Conservation (phyloP, 2,329 filamentous ascomycete species). For the Fusarium sp. region DNA sequence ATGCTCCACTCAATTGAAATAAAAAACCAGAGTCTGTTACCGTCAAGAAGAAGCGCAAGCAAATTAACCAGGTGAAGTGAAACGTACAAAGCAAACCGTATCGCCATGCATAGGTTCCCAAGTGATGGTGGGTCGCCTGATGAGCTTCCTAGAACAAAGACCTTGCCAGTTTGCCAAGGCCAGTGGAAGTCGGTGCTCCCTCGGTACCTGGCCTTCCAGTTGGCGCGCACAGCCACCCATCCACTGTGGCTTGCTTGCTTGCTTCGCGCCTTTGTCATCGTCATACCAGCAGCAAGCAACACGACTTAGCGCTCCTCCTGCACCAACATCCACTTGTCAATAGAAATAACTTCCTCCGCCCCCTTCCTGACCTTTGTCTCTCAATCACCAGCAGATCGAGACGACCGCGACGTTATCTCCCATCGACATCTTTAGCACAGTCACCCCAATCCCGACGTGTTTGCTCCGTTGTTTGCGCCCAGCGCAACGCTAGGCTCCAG, state of each 20-base stretch:
- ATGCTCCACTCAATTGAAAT: neutral
- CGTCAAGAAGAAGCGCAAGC: neutral
- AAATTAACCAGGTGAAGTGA: neutral
- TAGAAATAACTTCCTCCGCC: conserved; percentile 14
- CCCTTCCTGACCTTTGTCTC: neutral
- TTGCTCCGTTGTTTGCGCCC: conserved; percentile 7
- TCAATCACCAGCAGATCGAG: neutral
- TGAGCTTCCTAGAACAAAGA: neutral
- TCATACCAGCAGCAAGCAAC: conserved; percentile 33
- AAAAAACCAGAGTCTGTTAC: neutral
- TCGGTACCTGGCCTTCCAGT: neutral
- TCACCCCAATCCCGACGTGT: conserved; percentile 7
- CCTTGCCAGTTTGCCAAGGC: neutral
- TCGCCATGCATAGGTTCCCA: neutral
- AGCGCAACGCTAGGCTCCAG: conserved; percentile 34
- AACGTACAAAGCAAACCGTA: neutral
- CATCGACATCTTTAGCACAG: neutral
- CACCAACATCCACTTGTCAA: conserved; percentile 31
- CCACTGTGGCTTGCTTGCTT: conserved; percentile 12
- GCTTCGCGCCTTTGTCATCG: conserved; percentile 41
- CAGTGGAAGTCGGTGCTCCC: neutral
- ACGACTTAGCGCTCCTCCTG: conserved; percentile 25
- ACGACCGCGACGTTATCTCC: neutral
- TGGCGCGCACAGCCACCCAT: conserved; percentile 30
- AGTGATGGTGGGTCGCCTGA: neutral